Base-by-base conservation (phyloP, 495 filamentous ascomycete species). In the Tricharina praecox region DNA sequence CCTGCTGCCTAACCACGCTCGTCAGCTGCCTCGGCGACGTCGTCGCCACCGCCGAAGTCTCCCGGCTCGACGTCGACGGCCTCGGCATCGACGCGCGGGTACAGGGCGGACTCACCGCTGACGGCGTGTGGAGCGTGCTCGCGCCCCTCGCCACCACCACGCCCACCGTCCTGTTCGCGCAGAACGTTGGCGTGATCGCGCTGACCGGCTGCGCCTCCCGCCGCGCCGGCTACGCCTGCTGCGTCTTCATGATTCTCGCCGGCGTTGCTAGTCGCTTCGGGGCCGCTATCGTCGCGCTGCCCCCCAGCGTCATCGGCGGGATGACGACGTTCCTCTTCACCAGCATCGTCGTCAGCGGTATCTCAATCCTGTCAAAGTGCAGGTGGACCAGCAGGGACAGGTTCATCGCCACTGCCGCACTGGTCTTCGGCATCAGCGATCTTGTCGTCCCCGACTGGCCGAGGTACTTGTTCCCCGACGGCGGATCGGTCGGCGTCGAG, bases 1-100 rank as follows among this genome's bases (percentile, higher is more conserved):
- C 69, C 18, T 64, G 69, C 57, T 72, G 69, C 32, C 59, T 70
- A 19, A 71, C 68, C 26, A 68, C 70, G 40, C 58, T 61, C 3
- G 63, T 65, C 15, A 52, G 47, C 30, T 65, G 63, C 28, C 58
- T 66, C 23, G 63, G 63, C 0, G 64, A 66, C 30, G 63, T 66
- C 15, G 53, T 66, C 4, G 63, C 64, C 23, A 66, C 64, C 1
- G 63, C 63, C 1, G 63, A 65, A 30, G 63, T 66, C 7, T 60
- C 54, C 4, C 59, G 59, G n/a, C 59, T 66, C 15, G 58, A 60
- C 34, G 62, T 66, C 35, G 58, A 64, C 38, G 48, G 42, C 13
- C 53, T 44, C 10, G 10, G 30, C 1, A 51, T 64, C 15, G 60
- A 63, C 42, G 47, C 23, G 3, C 39, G 64, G 3, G 56, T 66